Evolutionary conservation across 2,329 filamentous ascomycete genomes (phyloP), one percentile per base, ranked within the genome.

Genomic region (Calcarisporium arbuscula): DNA sequence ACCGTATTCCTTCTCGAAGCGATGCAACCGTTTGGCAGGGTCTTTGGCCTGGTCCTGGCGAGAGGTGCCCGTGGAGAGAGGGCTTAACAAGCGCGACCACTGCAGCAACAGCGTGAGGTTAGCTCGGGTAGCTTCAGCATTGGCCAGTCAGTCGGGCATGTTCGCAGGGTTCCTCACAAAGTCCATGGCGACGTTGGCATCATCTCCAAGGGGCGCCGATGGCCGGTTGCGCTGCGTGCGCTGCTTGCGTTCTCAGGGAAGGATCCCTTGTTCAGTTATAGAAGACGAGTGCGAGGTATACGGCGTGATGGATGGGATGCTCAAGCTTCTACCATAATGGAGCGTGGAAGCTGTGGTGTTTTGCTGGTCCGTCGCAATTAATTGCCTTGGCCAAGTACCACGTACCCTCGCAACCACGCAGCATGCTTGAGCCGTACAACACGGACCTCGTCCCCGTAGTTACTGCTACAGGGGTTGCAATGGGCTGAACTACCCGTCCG

Each of bases 41-140:
- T 82, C 76, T 51, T 73, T 76, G 39, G 73, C 71, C 42, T 70
- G 68, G 52, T 78, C 74, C 57, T 72, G 77, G 49, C 68, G 69
- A 48, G 73, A 66, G 53, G 56, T 63, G 46, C 66, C 67, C 48
- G 72, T 62, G 47, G 72, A 72, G 48, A 81, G 65, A 53, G 75
- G 73, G 55, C 75, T 77, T 64, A 82, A 64, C 61, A 82, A 67
- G 61, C 77, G 74, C 64, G 76, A 76, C 77, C 77, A 82, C 77
- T 82, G 48, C 19, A 39, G 37, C 33, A 28, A 36, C 28, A n/a
- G n/a, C n/a, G n/a, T n/a, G 33, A 28, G 23, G 21, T 25, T 6
- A 23, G 10, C 27, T 14, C 10, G 22, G 14, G 10, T 25, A 25
- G 22, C 22, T 25, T 14, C 14, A 15, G 26, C 17, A 8, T 14